Base-by-base conservation (phyloP, 345 rosid genomes). In the Moringa oleifera region DNA sequence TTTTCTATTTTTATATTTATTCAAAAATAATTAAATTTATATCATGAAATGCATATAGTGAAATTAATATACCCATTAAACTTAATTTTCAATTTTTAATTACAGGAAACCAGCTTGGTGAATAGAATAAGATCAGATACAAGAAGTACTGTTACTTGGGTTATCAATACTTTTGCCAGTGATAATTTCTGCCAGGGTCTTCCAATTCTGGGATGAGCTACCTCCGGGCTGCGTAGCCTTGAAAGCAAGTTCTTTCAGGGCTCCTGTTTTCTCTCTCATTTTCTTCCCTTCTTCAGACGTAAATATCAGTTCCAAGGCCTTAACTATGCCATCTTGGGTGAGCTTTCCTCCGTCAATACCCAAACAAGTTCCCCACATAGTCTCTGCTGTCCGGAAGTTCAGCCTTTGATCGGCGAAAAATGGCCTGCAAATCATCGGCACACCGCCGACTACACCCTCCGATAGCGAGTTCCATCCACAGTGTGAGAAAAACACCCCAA, bases 401-500 rank as follows among this genome's bases (percentile, higher is more conserved):
- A 83, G 17, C 13, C 7, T 0, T 37, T 85, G 86, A 23, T 87
- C 94, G 19, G 74, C 89, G 13, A 81, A 79, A 61, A 79, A 67
- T 0, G 91, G 77, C 71, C 86, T 57, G 8, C 71, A 73, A 36
- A 87, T 74, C 84, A 77, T 59, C 0, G 93, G 93, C 18, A 84
- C 84, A 0, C 84, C 75, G 0, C 79, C 79, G 1, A 55, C 41
- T 2, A 86, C 62, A 53, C 84, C 74, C 63, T 87, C 94, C 61
- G 57, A 12, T 11, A 77, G 37, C 0, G 90, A 85, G 59, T 87
- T 87, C 90, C 90, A 84, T 15, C 90, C 94, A 1, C 78, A 28
- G 20, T 87, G 94, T 7, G 85, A 85, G 59, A 78, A 41, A 25
- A 84, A 86, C 0, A 67, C 94, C 20, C 91, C 93, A 17, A 76